Conservation (phyloP, 1,284 basidiomycete genomes). For the Schizophyllum commune region DNA sequence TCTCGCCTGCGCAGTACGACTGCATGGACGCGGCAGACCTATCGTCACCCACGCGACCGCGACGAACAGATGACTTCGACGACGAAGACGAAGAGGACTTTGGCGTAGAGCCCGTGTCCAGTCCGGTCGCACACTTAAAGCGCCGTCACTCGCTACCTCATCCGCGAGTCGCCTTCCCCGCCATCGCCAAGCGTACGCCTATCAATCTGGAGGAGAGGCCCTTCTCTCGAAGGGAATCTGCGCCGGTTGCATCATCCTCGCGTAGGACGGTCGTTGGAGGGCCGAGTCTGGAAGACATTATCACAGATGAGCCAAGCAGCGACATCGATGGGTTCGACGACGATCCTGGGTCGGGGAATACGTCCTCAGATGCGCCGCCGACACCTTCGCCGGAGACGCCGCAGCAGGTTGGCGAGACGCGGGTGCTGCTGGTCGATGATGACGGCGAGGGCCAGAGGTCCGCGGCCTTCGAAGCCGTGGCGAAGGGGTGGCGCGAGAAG, state of each 20-base stretch:
- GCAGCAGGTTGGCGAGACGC: slow-evolving; percentile 16
- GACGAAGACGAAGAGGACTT: slow-evolving; percentile 28
- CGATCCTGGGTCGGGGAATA: slow-evolving; percentile 3
- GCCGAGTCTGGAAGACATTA: slow-evolving; percentile 41
- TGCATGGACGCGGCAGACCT: slow-evolving; percentile 49
- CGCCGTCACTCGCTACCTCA: background rate
- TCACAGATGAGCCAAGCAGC: slow-evolving; percentile 36
- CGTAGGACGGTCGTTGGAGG: slow-evolving; percentile 19
- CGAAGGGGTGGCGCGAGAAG: slow-evolving; percentile 52
- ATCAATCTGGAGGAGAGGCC: no score
- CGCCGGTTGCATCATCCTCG: slow-evolving; percentile 12
- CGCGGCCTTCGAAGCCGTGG: slow-evolving; percentile 35
- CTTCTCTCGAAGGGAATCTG: background rate
- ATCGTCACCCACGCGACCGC: slow-evolving; percentile 46
- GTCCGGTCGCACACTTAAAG: slow-evolving; percentile 35
- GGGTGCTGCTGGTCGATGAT: slow-evolving; percentile 21
- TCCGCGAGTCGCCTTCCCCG: slow-evolving; percentile 11
- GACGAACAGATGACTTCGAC: slow-evolving; percentile 30
- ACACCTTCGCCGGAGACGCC: slow-evolving; percentile 20
- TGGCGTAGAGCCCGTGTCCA: slow-evolving; percentile 53
- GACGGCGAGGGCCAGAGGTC: slow-evolving; percentile 18
- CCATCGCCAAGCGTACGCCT: slow-evolving; percentile 2
- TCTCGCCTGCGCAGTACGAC: slow-evolving; percentile 54
- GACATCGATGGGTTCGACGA: slow-evolving; percentile 37
- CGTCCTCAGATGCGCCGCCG: slow-evolving; percentile 7